Conservation (phyloP, 2,329 filamentous ascomycete species). For the Fusarium buxicola region DNA sequence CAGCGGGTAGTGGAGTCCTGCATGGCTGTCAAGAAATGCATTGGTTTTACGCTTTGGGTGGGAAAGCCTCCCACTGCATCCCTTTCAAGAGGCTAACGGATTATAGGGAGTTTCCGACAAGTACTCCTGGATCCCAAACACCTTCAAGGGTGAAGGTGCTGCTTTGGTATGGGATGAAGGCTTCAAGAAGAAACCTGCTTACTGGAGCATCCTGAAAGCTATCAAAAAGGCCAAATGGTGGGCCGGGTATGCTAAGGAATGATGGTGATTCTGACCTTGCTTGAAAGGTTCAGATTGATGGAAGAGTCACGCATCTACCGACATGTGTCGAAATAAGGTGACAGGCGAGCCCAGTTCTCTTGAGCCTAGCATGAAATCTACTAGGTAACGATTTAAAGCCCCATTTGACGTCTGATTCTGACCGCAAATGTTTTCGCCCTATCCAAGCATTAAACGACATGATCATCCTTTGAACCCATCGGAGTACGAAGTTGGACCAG, state of each 20-base stretch:
- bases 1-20: conserved; percentile 43
- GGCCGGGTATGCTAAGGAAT: neutral
- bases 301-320: too few relatives aligned
- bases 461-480: too few relatives aligned
- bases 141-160: conserved; percentile 40
- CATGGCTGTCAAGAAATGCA: conserved; percentile 42
- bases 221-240: conserved; percentile 5
- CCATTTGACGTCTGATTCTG: too few relatives aligned
- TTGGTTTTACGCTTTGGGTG: conserved; percentile 48
- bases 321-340: too few relatives aligned
- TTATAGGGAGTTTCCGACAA: conserved; percentile 41
- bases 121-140: conserved; percentile 41
- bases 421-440: too few relatives aligned
- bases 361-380: too few relatives aligned
- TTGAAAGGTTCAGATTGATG: too few relatives aligned
- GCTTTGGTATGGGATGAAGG: conserved; percentile 30
- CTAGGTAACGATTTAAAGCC: too few relatives aligned
- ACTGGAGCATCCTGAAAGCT: conserved; percentile 10
- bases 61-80: neutral
- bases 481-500: too few relatives aligned
- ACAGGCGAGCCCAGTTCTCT: too few relatives aligned
- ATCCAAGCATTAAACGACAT: too few relatives aligned
- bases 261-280: too few relatives aligned
- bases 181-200: conserved; percentile 25
- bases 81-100: conserved; percentile 12